Conservation (phyloP, 305 asterid genomes). For the Fraxinus velutina region DNA sequence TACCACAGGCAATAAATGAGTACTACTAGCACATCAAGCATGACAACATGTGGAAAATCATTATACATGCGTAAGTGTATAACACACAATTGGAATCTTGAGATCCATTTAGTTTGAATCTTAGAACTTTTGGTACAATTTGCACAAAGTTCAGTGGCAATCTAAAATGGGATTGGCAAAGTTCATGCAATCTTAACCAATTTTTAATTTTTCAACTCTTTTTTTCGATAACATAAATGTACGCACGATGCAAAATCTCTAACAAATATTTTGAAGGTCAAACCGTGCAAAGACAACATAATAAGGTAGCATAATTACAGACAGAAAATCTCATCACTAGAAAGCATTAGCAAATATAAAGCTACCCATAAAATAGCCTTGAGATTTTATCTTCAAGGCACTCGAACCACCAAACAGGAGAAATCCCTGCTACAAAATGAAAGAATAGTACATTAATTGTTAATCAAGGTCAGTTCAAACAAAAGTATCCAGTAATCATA, state of each 20-base stretch:
- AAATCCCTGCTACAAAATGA: constrained; percentile 23
- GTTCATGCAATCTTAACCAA: neutral
- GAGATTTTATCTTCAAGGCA: constrained; percentile 11
- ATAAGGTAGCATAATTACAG: constrained; percentile 20
- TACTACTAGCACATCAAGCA: neutral
- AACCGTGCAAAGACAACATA: neutral
- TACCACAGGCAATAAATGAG: neutral
- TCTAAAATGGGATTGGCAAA: neutral
- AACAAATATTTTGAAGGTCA: constrained; percentile 18
- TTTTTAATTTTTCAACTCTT: neutral
- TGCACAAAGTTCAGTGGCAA: neutral
- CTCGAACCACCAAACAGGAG: constrained; percentile 16
- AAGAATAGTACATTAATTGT: neutral
- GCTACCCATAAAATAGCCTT: constrained; percentile 6
- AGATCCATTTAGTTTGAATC: neutral
- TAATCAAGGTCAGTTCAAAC: neutral
- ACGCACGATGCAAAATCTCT: neutral
- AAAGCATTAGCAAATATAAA: constrained; percentile 19
- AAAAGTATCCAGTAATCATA: neutral
- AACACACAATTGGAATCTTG: neutral
- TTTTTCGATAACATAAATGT: neutral
- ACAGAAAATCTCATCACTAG: constrained; percentile 25
- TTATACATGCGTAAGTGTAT: neutral
- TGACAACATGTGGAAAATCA: neutral
- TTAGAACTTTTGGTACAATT: neutral